Base-by-base conservation (phyloP, 192 early-diverging fungal species). In the Entophlyctis luteolus region DNA sequence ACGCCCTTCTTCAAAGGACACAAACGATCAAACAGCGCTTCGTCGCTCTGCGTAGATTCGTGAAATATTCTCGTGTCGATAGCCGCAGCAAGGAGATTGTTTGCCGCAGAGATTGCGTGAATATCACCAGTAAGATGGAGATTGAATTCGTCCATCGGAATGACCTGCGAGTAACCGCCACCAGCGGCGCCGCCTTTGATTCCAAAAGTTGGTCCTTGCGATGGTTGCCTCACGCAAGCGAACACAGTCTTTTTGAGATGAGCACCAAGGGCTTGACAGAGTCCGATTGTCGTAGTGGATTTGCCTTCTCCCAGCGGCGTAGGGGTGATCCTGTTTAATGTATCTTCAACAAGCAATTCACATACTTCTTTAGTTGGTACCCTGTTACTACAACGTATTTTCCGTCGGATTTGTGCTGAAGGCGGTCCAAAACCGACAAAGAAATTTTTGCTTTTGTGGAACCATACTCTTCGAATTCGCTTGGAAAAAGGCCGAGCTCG, bases 121-220 rank as follows among this genome's bases (percentile, higher is more conserved):
- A 98, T 96, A 79, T 99, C 96, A 47, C 96, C 96, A 3, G 96
- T 99, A 81, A 99, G 82, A 59, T 99, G 96, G 63, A 99, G 79
- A 77, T 99, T 99, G 84, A 99, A 98, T 66, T 96, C 91, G 63
- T 97, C 94, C 96, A 99, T 99, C 25, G 96, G 96, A 65, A 97
- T 96, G 53, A 99, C 93, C 75, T 98, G 95, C n/a, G 94, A 91
- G 78, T 98, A 98, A 20, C 96, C 95, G 32, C 96, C 95, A 60
- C 95, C 95, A 31, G 95, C 95, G 35, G 95, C 95, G 16, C 95
- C 95, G 54, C 96, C 96, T 75, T 99, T 99, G 81, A 99, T 98
- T 46, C 96, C 96, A 73, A 99, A 98, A 3, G 96, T 99, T 23
- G 96, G 96, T 33, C 96, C 96, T 74, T 98, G 95, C 39, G 94